Percentiles rank a stretch among this genome's conserved stretches.
Evolutionary conservation across 2,329 filamentous ascomycete species (phyloP).

Genomic region (Aaosphaeria pasadenensis): DNA sequence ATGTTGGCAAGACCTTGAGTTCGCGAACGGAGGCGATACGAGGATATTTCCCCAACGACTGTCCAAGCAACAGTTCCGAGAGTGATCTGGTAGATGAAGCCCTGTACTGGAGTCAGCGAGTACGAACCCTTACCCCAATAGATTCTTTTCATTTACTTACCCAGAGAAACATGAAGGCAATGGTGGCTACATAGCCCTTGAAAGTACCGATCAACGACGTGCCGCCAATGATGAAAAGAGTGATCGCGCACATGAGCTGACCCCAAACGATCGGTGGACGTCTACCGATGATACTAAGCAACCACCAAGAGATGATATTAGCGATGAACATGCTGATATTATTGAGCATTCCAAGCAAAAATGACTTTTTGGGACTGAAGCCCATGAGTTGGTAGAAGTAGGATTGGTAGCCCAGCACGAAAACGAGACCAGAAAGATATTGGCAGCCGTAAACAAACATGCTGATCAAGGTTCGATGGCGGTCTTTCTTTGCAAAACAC

Average conservation of each 20-base stretch:
- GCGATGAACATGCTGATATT: neutral
- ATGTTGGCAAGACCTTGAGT: conserved; percentile 1
- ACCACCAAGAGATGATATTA: neutral
- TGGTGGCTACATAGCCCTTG: neutral
- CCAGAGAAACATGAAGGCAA: neutral
- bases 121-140: too few relatives aligned
- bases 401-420: neutral
- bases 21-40: conserved; percentile 2
- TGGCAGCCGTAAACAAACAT: neutral
- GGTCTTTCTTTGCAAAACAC: neutral
- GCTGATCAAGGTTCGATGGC: neutral
- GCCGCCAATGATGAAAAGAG: neutral
- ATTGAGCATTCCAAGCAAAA: neutral
- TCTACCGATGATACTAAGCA: neutral
- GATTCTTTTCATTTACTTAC: too few relatives aligned
- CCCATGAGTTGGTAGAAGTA: neutral
- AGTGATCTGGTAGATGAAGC: neutral
- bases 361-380: neutral
- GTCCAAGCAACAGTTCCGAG: conserved; percentile 1
- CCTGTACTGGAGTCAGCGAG: neutral
- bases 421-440: neutral
- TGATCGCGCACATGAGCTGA: neutral
- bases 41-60: neutral
- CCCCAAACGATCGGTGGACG: neutral
- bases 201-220: neutral